Conservation (phyloP, 1,284 basidiomycete genomes). For the Apiotrichum domesticum region DNA sequence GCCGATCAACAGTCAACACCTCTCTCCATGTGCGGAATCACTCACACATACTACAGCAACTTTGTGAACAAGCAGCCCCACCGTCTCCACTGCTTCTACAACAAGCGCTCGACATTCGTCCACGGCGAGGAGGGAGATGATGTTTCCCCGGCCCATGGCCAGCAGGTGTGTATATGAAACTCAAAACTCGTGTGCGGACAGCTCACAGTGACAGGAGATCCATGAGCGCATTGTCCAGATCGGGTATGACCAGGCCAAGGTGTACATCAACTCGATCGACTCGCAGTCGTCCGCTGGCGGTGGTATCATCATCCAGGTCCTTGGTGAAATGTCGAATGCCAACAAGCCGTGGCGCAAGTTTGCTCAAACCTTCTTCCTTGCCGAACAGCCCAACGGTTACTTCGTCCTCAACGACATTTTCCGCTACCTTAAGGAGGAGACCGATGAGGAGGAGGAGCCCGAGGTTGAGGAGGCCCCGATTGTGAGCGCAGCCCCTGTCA, state of each 20-base stretch:
- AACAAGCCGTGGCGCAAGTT: constrained; percentile 91
- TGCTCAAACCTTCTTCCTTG: constrained; percentile 99
- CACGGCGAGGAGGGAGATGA: constrained; percentile 96
- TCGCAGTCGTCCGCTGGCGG: constrained; percentile 87
- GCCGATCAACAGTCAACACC: too few species aligned
- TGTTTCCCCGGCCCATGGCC: constrained; percentile 73
- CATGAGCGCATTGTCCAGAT: constrained; percentile 91
- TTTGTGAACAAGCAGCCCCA: constrained; percentile 96
- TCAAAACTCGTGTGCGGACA: background rate
- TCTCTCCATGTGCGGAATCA: background rate
- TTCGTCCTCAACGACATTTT: constrained; percentile 99
- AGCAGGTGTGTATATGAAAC: constrained; percentile 60
- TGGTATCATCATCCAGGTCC: constrained; percentile 97
- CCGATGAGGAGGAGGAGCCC: constrained; percentile 67
- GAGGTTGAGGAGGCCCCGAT: constrained; percentile 28
- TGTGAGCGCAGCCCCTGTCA: constrained; percentile 19
- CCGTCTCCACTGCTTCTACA: constrained; percentile 98
- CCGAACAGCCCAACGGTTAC: constrained; percentile 97
- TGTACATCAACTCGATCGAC: constrained; percentile 92
- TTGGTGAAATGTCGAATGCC: constrained; percentile 95
- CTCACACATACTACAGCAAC: constrained; percentile 51
- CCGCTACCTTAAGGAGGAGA: constrained; percentile 95
- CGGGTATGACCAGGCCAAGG: constrained; percentile 93
- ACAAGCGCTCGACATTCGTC: constrained; percentile 92
- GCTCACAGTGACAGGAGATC: constrained; percentile 66